Conservation (phyloP, 768 basidiomycete genomes). For the Podaxis sp. region DNA sequence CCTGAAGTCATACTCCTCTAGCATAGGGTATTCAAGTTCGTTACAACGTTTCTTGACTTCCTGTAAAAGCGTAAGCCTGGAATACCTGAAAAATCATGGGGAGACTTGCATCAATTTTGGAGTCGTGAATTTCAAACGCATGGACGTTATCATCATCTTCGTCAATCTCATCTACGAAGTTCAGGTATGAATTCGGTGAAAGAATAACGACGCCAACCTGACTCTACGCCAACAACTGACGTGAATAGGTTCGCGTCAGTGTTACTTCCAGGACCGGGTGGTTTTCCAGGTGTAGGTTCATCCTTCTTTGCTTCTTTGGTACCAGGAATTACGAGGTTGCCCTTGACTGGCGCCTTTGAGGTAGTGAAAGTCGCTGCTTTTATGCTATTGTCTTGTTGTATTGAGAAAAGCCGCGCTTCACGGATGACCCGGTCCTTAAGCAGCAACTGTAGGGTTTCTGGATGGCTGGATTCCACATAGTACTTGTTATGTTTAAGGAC, state of each 20-base stretch:
- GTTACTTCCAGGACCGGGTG: slow-evolving; percentile 22
- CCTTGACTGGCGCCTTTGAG: slow-evolving; percentile 78
- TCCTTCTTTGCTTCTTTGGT: slow-evolving; percentile 74
- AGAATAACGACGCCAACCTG: slow-evolving; percentile 46
- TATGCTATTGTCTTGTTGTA: slow-evolving; percentile 69
- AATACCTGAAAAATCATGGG: slow-evolving; percentile 2
- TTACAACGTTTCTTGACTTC: slow-evolving; percentile 96
- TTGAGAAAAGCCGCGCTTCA: slow-evolving; percentile 76
- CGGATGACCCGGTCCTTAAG: slow-evolving; percentile 86
- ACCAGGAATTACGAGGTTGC: slow-evolving; percentile 84
- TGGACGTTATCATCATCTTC: slow-evolving; percentile 98
- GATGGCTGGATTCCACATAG: slow-evolving; percentile 93
- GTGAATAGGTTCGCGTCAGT: slow-evolving; percentile 84
- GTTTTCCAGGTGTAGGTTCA: slow-evolving; percentile 35
- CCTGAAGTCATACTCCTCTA: slow-evolving; percentile 99
- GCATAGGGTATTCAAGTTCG: slow-evolving; percentile 95
- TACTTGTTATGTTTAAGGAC: slow-evolving; percentile 98
- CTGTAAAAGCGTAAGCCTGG: slow-evolving; percentile 34
- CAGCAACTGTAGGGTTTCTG: slow-evolving; percentile 85
- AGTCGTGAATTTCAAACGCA: slow-evolving; percentile 93
- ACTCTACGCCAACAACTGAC: slow-evolving; percentile 93
- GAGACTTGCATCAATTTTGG: slow-evolving; percentile 80
- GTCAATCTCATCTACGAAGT: slow-evolving; percentile 80
- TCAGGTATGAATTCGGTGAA: neutral
- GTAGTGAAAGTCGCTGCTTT: slow-evolving; percentile 77